Evolutionary conservation across 1,139 yeast genomes (phyloP), one percentile per base, ranked within the genome.

Genomic region (Sugiyamaella japonica): DNA sequence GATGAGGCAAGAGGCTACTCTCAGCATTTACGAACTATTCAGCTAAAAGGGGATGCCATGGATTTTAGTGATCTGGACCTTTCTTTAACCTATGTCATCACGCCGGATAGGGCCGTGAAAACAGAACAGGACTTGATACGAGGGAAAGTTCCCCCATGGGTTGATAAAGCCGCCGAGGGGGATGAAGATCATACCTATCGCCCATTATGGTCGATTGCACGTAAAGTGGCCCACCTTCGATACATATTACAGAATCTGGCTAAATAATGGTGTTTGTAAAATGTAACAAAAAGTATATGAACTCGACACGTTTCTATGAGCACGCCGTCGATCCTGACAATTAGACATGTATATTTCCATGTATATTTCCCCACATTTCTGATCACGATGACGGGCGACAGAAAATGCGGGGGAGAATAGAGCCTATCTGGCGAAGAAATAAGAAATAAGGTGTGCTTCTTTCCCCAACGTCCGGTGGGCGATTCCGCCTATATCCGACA

Each of bases 1-100:
- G 76, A 75, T 51, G 86, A 86, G 60, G 81, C 87, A 0, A 77
- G 78, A 47, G 53, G 42, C 13, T 57, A 54, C 48, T 60, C 65
- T 16, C 47, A 50, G 7, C 49, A 53, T 23, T 58, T 58, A 25
- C 59, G 59, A 39, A 55, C 53, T 31, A 53, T 45, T 38, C 59
- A 62, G 13, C 56, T 44, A 15, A 47, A 48, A 31, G 68, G 67
- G 23, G 59, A 56, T 17, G 25, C 46, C 1, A 37, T 63, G n/a
- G 60, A 55, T 37, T 40, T 57, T 38, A 31, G 48, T 23, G 28
- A 48, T 28, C 43, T 60, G 6, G 65, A 61, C 39, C 50, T 59
- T 8, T 50, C 63, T 1, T 51, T 53, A 17, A 52, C 56, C 10
- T 32, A 52, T 5, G 44, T 59, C 8, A 28, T 59, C 8, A 59